These are phyloP conservation scores for Saccharomycopsis microspora DNA, from an alignment of 805 yeast species.

Conservation along the genomic window DNA sequence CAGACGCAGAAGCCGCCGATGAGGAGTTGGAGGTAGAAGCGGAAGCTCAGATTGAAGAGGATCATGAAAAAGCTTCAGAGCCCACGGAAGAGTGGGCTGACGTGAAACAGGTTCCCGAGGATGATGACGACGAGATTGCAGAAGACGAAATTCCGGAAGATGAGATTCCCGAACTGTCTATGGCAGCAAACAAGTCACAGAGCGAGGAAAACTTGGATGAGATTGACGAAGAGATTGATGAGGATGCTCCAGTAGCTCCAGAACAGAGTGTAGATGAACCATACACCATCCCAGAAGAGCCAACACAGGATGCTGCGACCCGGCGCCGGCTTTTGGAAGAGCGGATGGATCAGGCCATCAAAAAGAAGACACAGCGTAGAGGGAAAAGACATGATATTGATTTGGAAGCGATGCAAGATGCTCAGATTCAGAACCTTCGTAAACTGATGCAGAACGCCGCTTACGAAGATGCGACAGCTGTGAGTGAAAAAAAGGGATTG, in stretches of 20 bases:
- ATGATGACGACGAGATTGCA: conserved; percentile 15
- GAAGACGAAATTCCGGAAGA: not conserved
- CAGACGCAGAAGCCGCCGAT: conserved; percentile 16
- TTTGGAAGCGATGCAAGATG: conserved; percentile 91
- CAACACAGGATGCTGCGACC: conserved; percentile 24
- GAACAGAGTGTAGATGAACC: not conserved
- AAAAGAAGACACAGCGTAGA: conserved; percentile 43
- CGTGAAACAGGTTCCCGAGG: not conserved
- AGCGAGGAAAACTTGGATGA: conserved; percentile 8
- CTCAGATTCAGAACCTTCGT: conserved; percentile 67
- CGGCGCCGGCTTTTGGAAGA: conserved; percentile 74
- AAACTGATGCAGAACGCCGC: conserved; percentile 88
- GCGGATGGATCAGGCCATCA: conserved; percentile 65
- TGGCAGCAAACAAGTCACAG: not conserved
- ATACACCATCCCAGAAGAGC: conserved; percentile 5
- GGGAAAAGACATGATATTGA: conserved; percentile 81
- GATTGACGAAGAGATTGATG: conserved; percentile 22
- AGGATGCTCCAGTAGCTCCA: conserved; percentile 20
- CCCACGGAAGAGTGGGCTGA: not conserved
- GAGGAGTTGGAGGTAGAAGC: conserved; percentile 19
- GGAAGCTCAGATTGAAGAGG: conserved; percentile 4
- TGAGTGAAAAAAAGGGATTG: conserved; percentile 33
- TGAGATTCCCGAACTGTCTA: not conserved
- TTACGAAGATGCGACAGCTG: conserved; percentile 51
- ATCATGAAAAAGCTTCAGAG: not conserved